Evolutionary conservation across 176 grass and related monocot genomes (phyloP), one percentile per base, ranked within the genome.

Genomic region (Rhipidocladum racemiflorum): DNA sequence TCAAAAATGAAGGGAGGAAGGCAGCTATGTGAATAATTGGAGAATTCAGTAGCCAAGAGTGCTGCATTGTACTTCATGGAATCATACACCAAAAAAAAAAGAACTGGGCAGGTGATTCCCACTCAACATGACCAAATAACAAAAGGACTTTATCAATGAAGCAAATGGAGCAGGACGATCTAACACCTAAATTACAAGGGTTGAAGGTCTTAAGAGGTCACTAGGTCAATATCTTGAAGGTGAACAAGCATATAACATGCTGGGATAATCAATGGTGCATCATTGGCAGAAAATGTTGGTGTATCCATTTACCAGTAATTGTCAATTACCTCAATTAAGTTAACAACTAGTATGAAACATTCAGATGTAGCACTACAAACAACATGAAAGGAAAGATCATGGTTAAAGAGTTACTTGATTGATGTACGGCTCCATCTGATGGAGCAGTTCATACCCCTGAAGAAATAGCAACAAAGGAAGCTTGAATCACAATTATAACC

Each of bases 391-490:
- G 17, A 80, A 45, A 39, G 64, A 35, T 12, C 51, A 88, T 61
- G 32, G 65, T 32, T 16, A 88, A 83, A 70, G 51, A 89, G 9
- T 87, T 85, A 95, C 96, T 79, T 99, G 97, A 76, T 96, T 90
- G 72, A 99, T 99, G 72, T 96, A 99, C 14, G 93, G 97, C 61
- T 99, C 97, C 97, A 99, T 99, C 84, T 99, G 97, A 74, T 96
- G 93, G 50, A 99, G 80, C 45, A 99, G 75, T 79, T 99, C 97
- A 54, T 96, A 99, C 85, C 97, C 97, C 97, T 99, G 97, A 76
- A 91, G 9, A 69, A 82, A 85, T 48, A 78, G 77, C 45, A 85
- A 64, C 49, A 70, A 1, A 65, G 8, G 45, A 61, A 70, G 44
- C 1, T 83, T 79, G 23, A 87, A 88, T 76, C 35, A 34, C 65